A percentile compares a stretch with the other conserved stretches of the same genome.
Conservation (phyloP, 352 stramenopile species). For the Pythium pyrilobum region DNA sequence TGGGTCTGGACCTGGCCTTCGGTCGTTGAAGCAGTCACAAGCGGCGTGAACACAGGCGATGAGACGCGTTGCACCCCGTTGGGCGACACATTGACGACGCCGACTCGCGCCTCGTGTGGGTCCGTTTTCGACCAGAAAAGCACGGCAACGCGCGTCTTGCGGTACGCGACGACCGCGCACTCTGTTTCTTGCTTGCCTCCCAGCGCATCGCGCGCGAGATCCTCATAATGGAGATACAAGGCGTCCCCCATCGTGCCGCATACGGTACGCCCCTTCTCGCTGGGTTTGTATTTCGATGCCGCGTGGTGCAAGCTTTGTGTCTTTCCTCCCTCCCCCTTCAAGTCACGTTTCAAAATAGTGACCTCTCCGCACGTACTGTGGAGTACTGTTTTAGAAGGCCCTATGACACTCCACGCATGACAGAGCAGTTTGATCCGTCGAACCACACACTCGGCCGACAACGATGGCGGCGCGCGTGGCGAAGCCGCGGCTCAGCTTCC, state of each 20-base stretch:
- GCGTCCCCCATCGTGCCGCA: slow-evolving; percentile 7
- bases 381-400: too few species aligned
- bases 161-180: slow-evolving; percentile 1
- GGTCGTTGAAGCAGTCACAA: neutral
- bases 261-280: too few species aligned
- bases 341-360: slow-evolving; percentile 1
- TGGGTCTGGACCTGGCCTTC: neutral
- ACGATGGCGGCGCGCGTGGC: slow-evolving; percentile 9
- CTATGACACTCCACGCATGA: too few species aligned
- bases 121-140: slow-evolving; percentile 8
- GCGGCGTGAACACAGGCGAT: slow-evolving; percentile 1
- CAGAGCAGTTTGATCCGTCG: too few species aligned
- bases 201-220: neutral
- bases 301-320: neutral
- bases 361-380: too few species aligned
- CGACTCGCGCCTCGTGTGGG: slow-evolving; percentile 2
- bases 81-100: neutral
- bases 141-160: slow-evolving; percentile 10
- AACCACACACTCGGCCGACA: too few species aligned
- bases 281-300: too few species aligned
- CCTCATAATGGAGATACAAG: slow-evolving; percentile 12
- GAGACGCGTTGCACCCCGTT: neutral
- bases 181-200: neutral
- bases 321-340: neutral
- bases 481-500: slow-evolving; percentile 61